Percentiles rank a stretch among this genome's conserved stretches.
phyloP scores from a whole-genome alignment of 495 filamentous ascomycete species.

The Neurospora sp. region DNA sequence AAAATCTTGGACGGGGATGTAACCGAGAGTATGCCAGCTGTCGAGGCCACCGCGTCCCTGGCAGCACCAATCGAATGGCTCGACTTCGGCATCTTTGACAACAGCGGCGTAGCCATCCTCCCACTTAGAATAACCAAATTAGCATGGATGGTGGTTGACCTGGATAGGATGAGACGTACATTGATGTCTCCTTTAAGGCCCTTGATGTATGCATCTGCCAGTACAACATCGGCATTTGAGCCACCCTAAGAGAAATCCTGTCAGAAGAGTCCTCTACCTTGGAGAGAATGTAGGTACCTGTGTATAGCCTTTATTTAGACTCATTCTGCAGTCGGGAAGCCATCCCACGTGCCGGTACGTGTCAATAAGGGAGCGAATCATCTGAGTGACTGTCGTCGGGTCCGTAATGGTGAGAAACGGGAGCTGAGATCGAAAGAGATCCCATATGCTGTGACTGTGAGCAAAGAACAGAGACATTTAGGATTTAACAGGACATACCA shows the following conservation, averaged over 20 bases:
- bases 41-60: constrained; percentile 59
- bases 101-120: constrained; percentile 61
- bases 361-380: constrained; percentile 62
- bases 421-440: constrained; percentile 62
- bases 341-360: constrained; percentile 62
- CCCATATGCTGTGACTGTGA: constrained; percentile 43
- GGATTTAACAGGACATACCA: constrained; percentile 32
- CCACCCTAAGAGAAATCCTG: constrained; percentile 38
- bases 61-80: constrained; percentile 60
- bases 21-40: constrained; percentile 58
- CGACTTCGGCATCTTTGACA: constrained; percentile 64
- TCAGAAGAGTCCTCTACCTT: not conserved
- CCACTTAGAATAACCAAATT: constrained; percentile 36
- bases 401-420: constrained; percentile 62
- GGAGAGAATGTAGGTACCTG: constrained; percentile 27
- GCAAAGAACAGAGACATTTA: not conserved
- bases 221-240: constrained; percentile 67
- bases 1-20: constrained; percentile 59
- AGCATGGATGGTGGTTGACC: not conserved
- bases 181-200: constrained; percentile 52
- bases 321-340: constrained; percentile 57
- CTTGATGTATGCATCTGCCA: constrained; percentile 63
- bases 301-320: constrained; percentile 57
- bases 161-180: constrained; percentile 16
- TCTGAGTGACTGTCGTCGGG: constrained; percentile 50